These are phyloP conservation scores for Hymenoscyphus fraxineus DNA, from an alignment of 2,329 filamentous ascomycete species.

Conservation along the genomic window DNA sequence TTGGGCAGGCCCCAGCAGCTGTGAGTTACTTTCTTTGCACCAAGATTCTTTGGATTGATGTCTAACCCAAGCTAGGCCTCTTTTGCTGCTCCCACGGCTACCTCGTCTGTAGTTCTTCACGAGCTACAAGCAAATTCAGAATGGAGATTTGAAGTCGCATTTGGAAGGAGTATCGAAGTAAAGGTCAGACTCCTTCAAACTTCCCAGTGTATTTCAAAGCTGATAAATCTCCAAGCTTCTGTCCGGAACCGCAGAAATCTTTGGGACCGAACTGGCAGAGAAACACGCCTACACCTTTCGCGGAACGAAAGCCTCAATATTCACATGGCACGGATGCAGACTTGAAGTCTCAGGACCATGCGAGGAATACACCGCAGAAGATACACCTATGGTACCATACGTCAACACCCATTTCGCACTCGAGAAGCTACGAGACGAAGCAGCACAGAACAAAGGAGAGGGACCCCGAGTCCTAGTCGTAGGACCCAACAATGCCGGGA, in stretches of 20 bases:
- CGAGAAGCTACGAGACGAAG: slow-evolving; percentile 64
- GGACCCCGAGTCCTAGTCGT: slow-evolving; percentile 83
- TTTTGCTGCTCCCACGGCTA: slow-evolving; percentile 28
- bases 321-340: slow-evolving; percentile 87
- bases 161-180: slow-evolving; percentile 48
- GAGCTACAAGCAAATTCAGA: slow-evolving; percentile 63
- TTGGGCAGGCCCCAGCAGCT: slow-evolving; percentile 63
- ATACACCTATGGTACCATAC: slow-evolving; percentile 77
- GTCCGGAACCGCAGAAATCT: slow-evolving; percentile 83
- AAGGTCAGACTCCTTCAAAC: slow-evolving; percentile 39
- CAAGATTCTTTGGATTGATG: background rate
- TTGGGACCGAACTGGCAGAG: slow-evolving; percentile 86
- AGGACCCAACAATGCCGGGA: slow-evolving; percentile 74
- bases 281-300: slow-evolving; percentile 77
- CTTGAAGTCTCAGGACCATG: slow-evolving; percentile 66
- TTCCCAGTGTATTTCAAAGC: slow-evolving; percentile 19
- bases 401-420: slow-evolving; percentile 87
- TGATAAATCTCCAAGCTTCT: slow-evolving; percentile 55
- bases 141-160: slow-evolving; percentile 74
- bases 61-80: slow-evolving; percentile 25
- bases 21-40: slow-evolving; percentile 40
- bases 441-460: slow-evolving; percentile 46
- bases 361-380: slow-evolving; percentile 65
- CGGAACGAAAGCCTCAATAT: slow-evolving; percentile 80
- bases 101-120: slow-evolving; percentile 42